Conservation (phyloP, 148 eudicot genomes). For the Chenopodium suecicum region DNA sequence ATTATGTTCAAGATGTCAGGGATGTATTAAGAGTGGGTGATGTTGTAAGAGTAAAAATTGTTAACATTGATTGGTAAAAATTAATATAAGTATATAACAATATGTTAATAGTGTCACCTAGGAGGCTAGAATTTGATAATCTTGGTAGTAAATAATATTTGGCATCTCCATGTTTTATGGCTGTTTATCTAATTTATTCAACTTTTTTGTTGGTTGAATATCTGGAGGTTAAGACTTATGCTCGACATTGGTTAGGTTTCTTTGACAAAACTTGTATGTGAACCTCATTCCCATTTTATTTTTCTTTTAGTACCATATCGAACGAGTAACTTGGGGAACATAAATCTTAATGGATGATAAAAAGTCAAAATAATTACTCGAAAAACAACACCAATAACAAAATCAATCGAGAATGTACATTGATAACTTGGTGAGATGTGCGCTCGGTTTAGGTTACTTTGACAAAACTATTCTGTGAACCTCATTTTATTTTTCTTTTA, state of each 20-base stretch:
- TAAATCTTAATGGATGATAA: too few relatives aligned
- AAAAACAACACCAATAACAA: too few relatives aligned
- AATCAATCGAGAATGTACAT: too few relatives aligned
- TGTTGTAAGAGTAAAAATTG: conserved; percentile 68
- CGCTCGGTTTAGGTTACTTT: too few relatives aligned
- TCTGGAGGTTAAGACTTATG: neutral
- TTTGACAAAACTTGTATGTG: neutral
- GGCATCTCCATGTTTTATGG: neutral
- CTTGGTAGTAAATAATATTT: neutral
- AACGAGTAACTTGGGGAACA: too few relatives aligned
- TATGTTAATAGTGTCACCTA: neutral
- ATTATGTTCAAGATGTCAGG: conserved; percentile 81
- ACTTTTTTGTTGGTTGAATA: neutral
- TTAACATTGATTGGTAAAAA: conserved; percentile 63
- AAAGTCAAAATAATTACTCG: too few relatives aligned
- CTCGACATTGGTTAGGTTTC: neutral
- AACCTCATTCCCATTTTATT: neutral
- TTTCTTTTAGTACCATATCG: neutral
- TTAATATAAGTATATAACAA: neutral
- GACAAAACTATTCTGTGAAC: too few relatives aligned
- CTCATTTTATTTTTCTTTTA: too few relatives aligned
- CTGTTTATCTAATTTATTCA: neutral
- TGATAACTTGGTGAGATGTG: too few relatives aligned
- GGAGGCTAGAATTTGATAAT: neutral
- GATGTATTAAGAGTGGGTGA: conserved; percentile 78